A percentile compares a stretch with the other conserved stretches of the same genome.
phyloP scores from a whole-genome alignment of 2,329 filamentous ascomycete species.

The Pestalotiopsis sp. region DNA sequence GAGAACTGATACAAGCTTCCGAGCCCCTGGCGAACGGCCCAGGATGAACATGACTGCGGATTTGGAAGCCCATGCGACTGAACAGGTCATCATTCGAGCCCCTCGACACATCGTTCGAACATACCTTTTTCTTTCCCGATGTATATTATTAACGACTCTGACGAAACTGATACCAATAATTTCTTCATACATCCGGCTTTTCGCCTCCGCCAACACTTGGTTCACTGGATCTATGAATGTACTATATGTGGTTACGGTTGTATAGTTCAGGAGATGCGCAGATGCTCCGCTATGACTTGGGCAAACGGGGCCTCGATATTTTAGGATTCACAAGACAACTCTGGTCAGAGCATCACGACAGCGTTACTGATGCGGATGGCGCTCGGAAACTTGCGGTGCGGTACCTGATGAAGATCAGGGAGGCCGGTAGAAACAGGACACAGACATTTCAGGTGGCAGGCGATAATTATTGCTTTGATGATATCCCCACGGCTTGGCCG shows the following conservation, averaged over 20 bases:
- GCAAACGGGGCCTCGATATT: too few relatives aligned
- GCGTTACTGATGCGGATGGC: neutral
- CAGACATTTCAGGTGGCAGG: neutral
- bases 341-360: neutral
- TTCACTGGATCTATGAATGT: neutral
- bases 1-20: conserved; percentile 27
- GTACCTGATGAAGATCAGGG: neutral
- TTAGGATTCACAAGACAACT: too few relatives aligned
- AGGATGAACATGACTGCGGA: neutral
- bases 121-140: conserved; percentile 1
- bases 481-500: conserved; percentile 37
- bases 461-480: conserved; percentile 22
- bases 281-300: neutral
- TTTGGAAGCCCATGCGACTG: neutral
- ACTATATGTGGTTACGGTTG: neutral
- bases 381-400: neutral
- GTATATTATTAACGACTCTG: conserved; percentile 13
- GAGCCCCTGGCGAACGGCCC: conserved; percentile 25
- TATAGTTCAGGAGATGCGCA: neutral
- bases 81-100: neutral
- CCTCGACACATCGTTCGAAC: neutral
- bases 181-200: conserved; percentile 1
- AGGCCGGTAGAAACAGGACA: neutral
- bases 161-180: conserved; percentile 13
- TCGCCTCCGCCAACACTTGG: neutral